Base-by-base conservation (phyloP, 2,329 filamentous ascomycete genomes). In the Geosmithia putterillii region DNA sequence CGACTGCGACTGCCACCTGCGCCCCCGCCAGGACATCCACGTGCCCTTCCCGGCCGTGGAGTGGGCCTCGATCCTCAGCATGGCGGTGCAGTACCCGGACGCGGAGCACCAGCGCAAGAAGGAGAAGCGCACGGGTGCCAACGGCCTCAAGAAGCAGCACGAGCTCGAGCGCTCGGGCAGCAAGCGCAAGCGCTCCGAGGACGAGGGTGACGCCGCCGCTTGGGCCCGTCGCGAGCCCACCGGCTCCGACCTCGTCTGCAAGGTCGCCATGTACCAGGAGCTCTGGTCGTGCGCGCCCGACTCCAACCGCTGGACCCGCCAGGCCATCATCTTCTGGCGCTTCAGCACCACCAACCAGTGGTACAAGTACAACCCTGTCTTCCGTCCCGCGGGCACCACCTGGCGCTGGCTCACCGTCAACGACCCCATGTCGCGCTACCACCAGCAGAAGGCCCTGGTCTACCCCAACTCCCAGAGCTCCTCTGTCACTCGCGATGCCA, bases 251-350 rank as follows among this genome's bases (percentile, higher is more conserved):
- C 65, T 79, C 45, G 68, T 81, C 42, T 66, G 70, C 49, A 71
- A 73, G 56, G 75, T 81, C 39, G 74, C 74, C 55, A 81, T 81
- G 77, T 76, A 79, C 56, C 78, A 82, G 56, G 78, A 81, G 62
- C 67, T 81, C 32, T 79, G 72, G 69, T 80, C 74, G 3, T 62
- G 62, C 48, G 59, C 72, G 4, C 69, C 69, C 6, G 65, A 67
- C 45, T 62, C 60, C 15, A 56, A 54, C 39, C 57, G 63, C 51
- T 81, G 75, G 73, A 69, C 64, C 9, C 70, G 75, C n/a, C 72
- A 76, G 41, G 70, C 67, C 28, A 70, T 81, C 45, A 66, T 82
- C 44, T 66, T 81, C 34, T 82, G 78, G 78, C 76, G 75, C 2
- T 82, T 82, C 56, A 65, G 64, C 55, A 65, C 63, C 10, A 65